A percentile compares a stretch with the other conserved stretches of the same genome.
These are phyloP conservation scores for Pseudohalonectria lignicola DNA, from an alignment of 2,329 filamentous ascomycete genomes.

Conservation along the genomic window DNA sequence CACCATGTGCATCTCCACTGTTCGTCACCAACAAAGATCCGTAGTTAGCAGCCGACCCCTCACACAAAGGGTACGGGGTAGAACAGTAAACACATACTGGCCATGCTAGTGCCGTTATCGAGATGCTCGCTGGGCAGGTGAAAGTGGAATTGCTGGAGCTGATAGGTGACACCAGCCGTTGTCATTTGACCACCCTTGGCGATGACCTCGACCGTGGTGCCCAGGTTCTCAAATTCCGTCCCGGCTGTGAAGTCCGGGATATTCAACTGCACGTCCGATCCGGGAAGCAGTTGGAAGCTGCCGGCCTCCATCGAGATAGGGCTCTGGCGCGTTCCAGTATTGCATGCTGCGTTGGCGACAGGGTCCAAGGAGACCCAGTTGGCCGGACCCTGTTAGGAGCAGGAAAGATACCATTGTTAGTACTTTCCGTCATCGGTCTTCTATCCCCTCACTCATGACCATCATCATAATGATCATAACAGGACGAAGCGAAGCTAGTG, in stretches of 20 bases:
- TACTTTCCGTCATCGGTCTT: too few relatives aligned
- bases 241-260: constrained; percentile 30
- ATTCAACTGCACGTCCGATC: constrained; percentile 19
- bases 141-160: constrained; percentile 36
- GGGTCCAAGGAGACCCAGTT: constrained; percentile 22
- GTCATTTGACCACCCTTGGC: constrained; percentile 26
- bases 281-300: constrained; percentile 19
- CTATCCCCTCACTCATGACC: too few relatives aligned
- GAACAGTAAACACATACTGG: constrained; percentile 20
- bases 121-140: constrained; percentile 38
- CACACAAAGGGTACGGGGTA: too few relatives aligned
- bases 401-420: too few relatives aligned
- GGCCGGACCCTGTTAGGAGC: constrained; percentile 19
- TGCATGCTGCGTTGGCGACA: constrained; percentile 35
- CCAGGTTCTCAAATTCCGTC: constrained; percentile 44
- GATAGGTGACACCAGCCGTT: constrained; percentile 22
- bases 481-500: too few relatives aligned
- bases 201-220: constrained; percentile 45
- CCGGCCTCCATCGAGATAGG: constrained; percentile 41
- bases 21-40: neutral
- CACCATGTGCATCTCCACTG: constrained; percentile 49
- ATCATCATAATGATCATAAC: too few relatives aligned
- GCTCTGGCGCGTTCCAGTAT: constrained; percentile 40
- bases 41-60: too few relatives aligned
- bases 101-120: constrained; percentile 30